Evolutionary conservation across 306 rosid genomes (phyloP).

Genomic region (Glycine tomentella): DNA sequence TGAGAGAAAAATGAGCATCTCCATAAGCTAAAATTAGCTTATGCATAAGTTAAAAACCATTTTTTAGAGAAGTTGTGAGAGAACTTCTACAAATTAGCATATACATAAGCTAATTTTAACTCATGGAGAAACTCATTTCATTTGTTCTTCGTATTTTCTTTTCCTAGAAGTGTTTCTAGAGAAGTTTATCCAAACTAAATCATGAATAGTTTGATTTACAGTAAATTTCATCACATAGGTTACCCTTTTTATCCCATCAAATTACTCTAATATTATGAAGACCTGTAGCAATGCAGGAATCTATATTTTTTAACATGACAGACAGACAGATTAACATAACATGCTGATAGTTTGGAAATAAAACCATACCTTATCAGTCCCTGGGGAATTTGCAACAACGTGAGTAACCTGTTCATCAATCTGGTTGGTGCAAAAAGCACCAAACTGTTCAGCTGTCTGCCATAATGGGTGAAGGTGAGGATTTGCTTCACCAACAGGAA

Average conservation of each 20-base stretch:
- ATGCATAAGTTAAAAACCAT: too few relatives aligned
- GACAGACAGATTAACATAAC: neutral
- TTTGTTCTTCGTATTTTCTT: too few relatives aligned
- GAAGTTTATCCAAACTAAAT: neutral
- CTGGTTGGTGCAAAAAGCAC: conserved; percentile 87
- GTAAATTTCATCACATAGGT: conserved; percentile 11
- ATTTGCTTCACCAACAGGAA: conserved; percentile 88
- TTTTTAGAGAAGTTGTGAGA: too few relatives aligned
- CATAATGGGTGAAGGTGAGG: conserved; percentile 95
- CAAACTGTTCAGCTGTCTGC: conserved; percentile 99
- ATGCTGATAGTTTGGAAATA: conserved; percentile 17
- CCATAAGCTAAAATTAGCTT: too few relatives aligned
- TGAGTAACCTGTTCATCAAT: conserved; percentile 96
- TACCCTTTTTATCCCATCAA: neutral
- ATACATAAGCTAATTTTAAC: too few relatives aligned
- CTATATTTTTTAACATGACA: neutral
- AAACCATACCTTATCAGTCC: conserved; percentile 93
- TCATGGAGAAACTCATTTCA: too few relatives aligned
- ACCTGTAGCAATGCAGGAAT: neutral
- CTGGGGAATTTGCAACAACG: conserved; percentile 87
- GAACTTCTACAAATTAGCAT: too few relatives aligned
- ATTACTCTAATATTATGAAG: conserved; percentile 2
- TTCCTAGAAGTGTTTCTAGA: too few relatives aligned
- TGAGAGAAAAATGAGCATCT: too few relatives aligned
- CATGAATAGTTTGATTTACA: conserved; percentile 12